These are phyloP conservation scores for Trichoderma atroviride DNA, from an alignment of 2,329 filamentous ascomycete genomes.

Conservation along the genomic window DNA sequence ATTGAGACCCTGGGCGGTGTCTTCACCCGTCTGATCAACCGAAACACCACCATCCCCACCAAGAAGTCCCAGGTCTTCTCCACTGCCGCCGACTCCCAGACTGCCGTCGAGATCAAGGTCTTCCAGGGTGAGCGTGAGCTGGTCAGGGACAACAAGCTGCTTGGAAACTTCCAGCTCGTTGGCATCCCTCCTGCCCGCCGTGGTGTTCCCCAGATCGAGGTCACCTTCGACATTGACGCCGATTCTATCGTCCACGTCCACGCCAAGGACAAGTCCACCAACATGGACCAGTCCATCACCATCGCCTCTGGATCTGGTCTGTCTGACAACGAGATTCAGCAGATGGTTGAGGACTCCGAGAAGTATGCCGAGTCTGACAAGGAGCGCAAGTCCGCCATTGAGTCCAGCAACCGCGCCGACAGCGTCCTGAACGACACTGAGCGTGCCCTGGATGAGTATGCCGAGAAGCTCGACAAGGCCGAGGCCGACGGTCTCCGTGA, in stretches of 20 bases:
- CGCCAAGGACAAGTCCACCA: slow-evolving; percentile 98
- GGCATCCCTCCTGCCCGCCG: slow-evolving; percentile 95
- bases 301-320: slow-evolving; percentile 97
- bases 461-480: slow-evolving; percentile 94
- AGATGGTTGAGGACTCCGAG: slow-evolving; percentile 97
- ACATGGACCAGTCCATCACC: slow-evolving; percentile 99
- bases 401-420: slow-evolving; percentile 96
- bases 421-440: slow-evolving; percentile 96
- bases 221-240: slow-evolving; percentile 98
- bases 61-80: slow-evolving; percentile 99
- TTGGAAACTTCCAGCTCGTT: slow-evolving; percentile 99
- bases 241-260: slow-evolving; percentile 97
- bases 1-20: slow-evolving; percentile 98
- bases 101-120: slow-evolving; percentile 98
- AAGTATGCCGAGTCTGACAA: slow-evolving; percentile 94
- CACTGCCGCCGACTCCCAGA: slow-evolving; percentile 97
- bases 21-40: slow-evolving; percentile 97
- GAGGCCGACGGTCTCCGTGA: slow-evolving; percentile 92
- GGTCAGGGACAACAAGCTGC: slow-evolving; percentile 96
- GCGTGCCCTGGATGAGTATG: slow-evolving; percentile 95
- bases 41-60: slow-evolving; percentile 98
- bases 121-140: slow-evolving; percentile 99
- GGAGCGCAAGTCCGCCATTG: slow-evolving; percentile 93
- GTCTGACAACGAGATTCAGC: slow-evolving; percentile 90
- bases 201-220: slow-evolving; percentile 94